Evolutionary conservation across 805 yeast genomes (phyloP).

Genomic region (Kregervanrija fluxuum): DNA sequence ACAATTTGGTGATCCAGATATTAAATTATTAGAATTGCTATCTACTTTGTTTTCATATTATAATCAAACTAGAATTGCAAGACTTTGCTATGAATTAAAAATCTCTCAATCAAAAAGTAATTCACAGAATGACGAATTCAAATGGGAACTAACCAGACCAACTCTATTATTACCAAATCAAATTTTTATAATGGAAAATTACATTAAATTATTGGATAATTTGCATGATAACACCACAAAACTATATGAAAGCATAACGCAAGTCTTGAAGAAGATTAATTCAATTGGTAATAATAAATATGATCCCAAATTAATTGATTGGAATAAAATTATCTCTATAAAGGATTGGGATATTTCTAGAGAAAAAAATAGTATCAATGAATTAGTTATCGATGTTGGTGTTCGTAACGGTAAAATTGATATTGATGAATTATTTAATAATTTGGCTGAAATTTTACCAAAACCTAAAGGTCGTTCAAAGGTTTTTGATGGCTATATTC

Average conservation of each 20-base stretch:
- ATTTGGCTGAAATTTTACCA: conserved; percentile 24
- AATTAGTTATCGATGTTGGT: conserved; percentile 10
- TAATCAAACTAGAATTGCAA: conserved; percentile 39
- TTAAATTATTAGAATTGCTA: conserved; percentile 41
- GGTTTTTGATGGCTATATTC: conserved; percentile 44
- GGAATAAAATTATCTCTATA: conserved; percentile 10
- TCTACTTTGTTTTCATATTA: conserved; percentile 45
- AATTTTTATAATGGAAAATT: conserved; percentile 13
- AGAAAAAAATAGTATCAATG: not conserved
- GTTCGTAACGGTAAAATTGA: conserved; percentile 11
- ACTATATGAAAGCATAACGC: conserved; percentile 6
- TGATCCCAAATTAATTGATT: conserved; percentile 3
- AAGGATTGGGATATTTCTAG: conserved; percentile 17
- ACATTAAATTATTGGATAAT: conserved; percentile 13
- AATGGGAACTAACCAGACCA: conserved; percentile 16
- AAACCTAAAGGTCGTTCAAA: conserved; percentile 37
- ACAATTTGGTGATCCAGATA: conserved; percentile 62
- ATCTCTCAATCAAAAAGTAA: conserved; percentile 33
- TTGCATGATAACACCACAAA: conserved; percentile 12
- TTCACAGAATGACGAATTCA: conserved; percentile 16
- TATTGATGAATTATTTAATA: conserved; percentile 14
- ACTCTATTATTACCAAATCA: conserved; percentile 27
- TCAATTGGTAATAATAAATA: not conserved
- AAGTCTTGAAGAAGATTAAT: conserved; percentile 2
- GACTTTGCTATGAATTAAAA: conserved; percentile 55